Evolutionary conservation across 768 basidiomycete genomes (phyloP).

Genomic region (Epithele typhae): DNA sequence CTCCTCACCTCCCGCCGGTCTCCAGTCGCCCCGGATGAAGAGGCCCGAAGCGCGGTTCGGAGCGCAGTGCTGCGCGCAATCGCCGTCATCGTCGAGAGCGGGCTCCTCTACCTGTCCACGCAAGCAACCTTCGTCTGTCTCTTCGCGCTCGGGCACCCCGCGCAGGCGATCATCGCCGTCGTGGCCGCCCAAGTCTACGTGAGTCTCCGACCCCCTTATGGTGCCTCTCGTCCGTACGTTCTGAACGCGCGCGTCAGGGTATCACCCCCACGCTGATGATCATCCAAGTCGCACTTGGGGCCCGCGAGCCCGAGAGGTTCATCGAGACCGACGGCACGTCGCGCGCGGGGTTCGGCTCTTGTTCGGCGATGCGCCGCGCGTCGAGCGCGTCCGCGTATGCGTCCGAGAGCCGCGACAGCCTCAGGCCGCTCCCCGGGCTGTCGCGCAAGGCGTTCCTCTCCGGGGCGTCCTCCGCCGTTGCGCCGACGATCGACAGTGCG

Average conservation of each 20-base stretch:
- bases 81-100: constrained; percentile 35
- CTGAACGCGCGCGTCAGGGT: constrained; percentile 4
- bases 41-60: constrained; percentile 2
- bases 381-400: too few relatives aligned
- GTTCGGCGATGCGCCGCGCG: background rate
- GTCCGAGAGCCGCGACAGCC: too few relatives aligned
- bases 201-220: constrained; percentile 6
- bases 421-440: too few relatives aligned
- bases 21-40: constrained; percentile 7
- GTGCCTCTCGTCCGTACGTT: background rate
- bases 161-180: constrained; percentile 31
- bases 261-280: constrained; percentile 18
- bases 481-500: too few relatives aligned
- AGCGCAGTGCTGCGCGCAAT: background rate
- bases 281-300: constrained; percentile 13
- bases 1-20: constrained; percentile 22
- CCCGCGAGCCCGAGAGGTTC: background rate
- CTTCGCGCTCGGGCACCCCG: constrained; percentile 29
- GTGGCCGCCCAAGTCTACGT: constrained; percentile 39
- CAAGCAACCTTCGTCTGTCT: constrained; percentile 36
- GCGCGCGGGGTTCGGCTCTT: background rate
- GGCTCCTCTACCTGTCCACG: constrained; percentile 32
- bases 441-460: too few relatives aligned
- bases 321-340: too few relatives aligned
- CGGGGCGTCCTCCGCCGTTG: too few relatives aligned